phyloP scores from a whole-genome alignment of 2,329 filamentous ascomycete species.

The Aspergillus amoenus region DNA sequence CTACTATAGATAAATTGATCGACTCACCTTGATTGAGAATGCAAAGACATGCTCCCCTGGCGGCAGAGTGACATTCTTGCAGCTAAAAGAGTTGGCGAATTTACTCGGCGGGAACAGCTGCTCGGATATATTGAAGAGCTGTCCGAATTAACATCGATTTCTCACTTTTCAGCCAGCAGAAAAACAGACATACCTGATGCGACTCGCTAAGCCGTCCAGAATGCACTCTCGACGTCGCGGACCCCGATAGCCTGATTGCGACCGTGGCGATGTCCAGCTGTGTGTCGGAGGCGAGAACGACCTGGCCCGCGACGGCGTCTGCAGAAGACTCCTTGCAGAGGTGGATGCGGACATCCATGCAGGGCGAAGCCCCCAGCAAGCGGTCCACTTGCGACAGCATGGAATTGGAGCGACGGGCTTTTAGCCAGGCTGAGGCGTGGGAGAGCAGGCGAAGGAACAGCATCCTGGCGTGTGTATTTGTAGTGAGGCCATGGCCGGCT shows the following conservation, averaged over 20 bases:
- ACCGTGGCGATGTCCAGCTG: slow-evolving; percentile 16
- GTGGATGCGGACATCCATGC: slow-evolving; percentile 13
- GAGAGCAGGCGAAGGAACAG: not conserved
- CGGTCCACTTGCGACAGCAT: slow-evolving; percentile 1
- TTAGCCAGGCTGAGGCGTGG: not conserved
- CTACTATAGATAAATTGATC: not conserved
- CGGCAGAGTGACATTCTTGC: not conserved
- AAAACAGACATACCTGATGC: slow-evolving; percentile 13
- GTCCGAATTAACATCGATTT: not conserved
- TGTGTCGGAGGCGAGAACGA: slow-evolving; percentile 13
- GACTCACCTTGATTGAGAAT: slow-evolving; percentile 9
- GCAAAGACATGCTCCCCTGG: slow-evolving; percentile 9
- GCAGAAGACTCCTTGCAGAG: slow-evolving; percentile 6
- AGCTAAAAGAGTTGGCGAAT: not conserved
- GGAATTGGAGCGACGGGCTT: not conserved
- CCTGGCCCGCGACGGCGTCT: slow-evolving; percentile 16
- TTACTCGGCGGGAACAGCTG: slow-evolving; percentile 11
- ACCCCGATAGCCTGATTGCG: slow-evolving; percentile 13
- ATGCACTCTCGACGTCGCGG: slow-evolving; percentile 15
- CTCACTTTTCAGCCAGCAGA: no score
- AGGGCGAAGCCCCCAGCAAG: not conserved
- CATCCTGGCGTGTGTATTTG: not conserved
- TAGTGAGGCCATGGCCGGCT: not conserved
- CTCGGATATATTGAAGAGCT: slow-evolving; percentile 11
- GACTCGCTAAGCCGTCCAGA: slow-evolving; percentile 10